A percentile compares a stretch with the other conserved stretches of the same genome.
Conservation (phyloP, 306 rosid genomes). For the Prunus fruticosa region DNA sequence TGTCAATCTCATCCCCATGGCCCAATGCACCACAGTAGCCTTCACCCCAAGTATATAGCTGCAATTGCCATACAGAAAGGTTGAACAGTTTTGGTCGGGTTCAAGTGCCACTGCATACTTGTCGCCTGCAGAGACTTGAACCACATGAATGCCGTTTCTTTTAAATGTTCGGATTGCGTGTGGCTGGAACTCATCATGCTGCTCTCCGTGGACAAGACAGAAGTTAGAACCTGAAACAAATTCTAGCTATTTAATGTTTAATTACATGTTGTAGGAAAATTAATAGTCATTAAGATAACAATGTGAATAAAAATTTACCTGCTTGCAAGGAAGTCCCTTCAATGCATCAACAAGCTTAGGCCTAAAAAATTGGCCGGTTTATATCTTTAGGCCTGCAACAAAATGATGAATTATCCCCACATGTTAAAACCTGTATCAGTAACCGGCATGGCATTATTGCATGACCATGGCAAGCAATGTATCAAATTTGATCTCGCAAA, state of each 20-base stretch:
- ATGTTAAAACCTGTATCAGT: slow-evolving; percentile 73
- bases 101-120: too few relatives aligned
- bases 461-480: neutral
- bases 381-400: slow-evolving; percentile 90
- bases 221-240: too few relatives aligned
- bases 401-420: slow-evolving; percentile 86
- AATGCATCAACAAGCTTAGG: slow-evolving; percentile 85
- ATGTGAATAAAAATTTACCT: slow-evolving; percentile 39
- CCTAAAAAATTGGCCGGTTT: slow-evolving; percentile 65
- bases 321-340: slow-evolving; percentile 78
- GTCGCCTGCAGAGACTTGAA: too few relatives aligned
- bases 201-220: too few relatives aligned
- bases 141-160: too few relatives aligned
- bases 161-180: too few relatives aligned
- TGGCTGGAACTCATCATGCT: too few relatives aligned
- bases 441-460: slow-evolving; percentile 1
- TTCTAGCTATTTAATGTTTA: too few relatives aligned
- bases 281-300: neutral
- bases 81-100: neutral
- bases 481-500: neutral
- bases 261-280: too few relatives aligned
- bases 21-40: slow-evolving; percentile 98
- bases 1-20: slow-evolving; percentile 89
- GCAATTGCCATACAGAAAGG: slow-evolving; percentile 27
- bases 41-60: slow-evolving; percentile 93